These are phyloP conservation scores for Hymenochaete sp. DNA, from an alignment of 1,284 basidiomycete species.

Conservation along the genomic window DNA sequence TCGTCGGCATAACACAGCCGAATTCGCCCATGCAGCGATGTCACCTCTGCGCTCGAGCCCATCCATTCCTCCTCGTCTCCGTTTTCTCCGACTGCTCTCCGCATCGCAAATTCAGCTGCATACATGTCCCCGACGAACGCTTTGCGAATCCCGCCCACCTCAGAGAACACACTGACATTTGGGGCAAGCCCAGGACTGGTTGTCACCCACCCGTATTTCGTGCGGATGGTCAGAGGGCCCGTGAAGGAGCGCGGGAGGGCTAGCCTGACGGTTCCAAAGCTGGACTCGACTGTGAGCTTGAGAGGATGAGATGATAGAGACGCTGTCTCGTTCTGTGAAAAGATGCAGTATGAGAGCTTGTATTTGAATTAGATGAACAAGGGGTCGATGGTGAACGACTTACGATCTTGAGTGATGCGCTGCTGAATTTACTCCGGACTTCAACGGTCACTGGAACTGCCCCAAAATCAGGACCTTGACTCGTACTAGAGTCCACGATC, in stretches of 20 bases:
- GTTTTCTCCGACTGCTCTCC: no score
- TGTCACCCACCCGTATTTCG: constrained; percentile 12
- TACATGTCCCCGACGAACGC: constrained; percentile 15
- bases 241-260: constrained; percentile 12
- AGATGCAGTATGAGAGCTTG: not conserved
- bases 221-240: constrained; percentile 12
- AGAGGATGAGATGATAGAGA: constrained; percentile 2
- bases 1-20: constrained; percentile 16
- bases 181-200: constrained; percentile 5
- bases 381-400: not conserved
- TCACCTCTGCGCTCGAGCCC: constrained; percentile 16
- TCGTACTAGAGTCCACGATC: constrained; percentile 2
- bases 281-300: constrained; percentile 2
- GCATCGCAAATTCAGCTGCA: constrained; percentile 13
- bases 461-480: not conserved
- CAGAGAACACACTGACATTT: constrained; percentile 9
- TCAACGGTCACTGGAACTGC: constrained; percentile 1
- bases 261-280: constrained; percentile 11
- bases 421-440: constrained; percentile 8
- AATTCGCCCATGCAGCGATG: constrained; percentile 13
- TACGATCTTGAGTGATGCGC: constrained; percentile 9
- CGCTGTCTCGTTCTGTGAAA: constrained; percentile 1
- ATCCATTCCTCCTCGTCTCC: constrained; percentile 12
- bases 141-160: constrained; percentile 12
- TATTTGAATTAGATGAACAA: not conserved